Conservation (phyloP, 192 early-diverging fungal species). For the Cetraspora pellucida region DNA sequence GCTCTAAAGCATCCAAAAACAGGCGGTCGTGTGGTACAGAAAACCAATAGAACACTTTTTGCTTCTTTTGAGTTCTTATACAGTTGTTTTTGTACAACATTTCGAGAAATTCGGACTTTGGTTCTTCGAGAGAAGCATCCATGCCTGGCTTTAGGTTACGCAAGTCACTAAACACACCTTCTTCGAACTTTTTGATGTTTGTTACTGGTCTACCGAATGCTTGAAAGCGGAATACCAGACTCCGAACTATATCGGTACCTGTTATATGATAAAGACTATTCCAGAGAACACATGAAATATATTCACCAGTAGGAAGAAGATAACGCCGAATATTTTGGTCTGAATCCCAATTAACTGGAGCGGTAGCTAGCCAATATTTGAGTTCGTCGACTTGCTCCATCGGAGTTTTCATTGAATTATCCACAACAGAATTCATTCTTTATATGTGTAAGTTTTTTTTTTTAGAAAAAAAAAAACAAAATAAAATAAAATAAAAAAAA, state of each 20-base stretch:
- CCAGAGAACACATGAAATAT: constrained; percentile 91
- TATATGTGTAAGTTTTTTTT: not conserved
- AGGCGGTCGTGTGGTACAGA: constrained; percentile 92
- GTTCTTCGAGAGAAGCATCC: constrained; percentile 92
- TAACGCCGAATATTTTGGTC: constrained; percentile 61
- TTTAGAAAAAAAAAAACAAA: not conserved
- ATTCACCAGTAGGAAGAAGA: constrained; percentile 81
- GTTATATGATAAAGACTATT: constrained; percentile 94
- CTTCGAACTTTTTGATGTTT: constrained; percentile 97
- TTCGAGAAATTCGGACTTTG: constrained; percentile 91
- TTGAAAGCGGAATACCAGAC: constrained; percentile 88
- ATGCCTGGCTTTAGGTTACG: constrained; percentile 92
- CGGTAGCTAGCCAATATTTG: constrained; percentile 66
- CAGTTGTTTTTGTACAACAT: constrained; percentile 95
- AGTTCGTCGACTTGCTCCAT: constrained; percentile 52
- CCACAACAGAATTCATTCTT: constrained; percentile 33
- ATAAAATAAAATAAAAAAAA: not conserved
- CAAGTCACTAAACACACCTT: constrained; percentile 96
- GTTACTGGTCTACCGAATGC: constrained; percentile 84
- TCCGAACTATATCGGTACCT: constrained; percentile 93
- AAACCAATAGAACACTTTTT: constrained; percentile 99
- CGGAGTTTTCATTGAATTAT: constrained; percentile 26
- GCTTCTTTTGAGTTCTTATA: constrained; percentile 98
- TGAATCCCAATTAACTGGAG: constrained; percentile 65
- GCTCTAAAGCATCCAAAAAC: constrained; percentile 94